Evolutionary conservation across 1,284 basidiomycete genomes (phyloP), one percentile per base, ranked within the genome.

Genomic region (Papiliotrema flavescens): DNA sequence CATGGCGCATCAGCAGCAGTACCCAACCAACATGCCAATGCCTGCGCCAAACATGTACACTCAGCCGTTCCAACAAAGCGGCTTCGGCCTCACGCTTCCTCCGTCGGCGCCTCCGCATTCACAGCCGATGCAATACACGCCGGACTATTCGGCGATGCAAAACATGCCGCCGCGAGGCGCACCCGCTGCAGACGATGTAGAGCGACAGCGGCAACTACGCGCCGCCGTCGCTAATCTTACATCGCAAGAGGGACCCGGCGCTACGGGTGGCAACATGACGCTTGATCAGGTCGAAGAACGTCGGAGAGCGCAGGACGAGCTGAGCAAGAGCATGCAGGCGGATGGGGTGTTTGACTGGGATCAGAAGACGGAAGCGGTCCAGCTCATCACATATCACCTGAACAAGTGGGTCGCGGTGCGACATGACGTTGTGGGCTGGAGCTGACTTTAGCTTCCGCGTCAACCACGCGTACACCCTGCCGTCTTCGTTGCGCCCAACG

Each of bases 401-500:
- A 87, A 91, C 65, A 93, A 94, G 73, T 76, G 50, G 55, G 71
- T 62, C 47, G 17, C 9, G 15, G 11, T n/a, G 24, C 26, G 17
- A 28, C 11, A 44, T 24, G 15, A 23, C 48, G 20, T 9, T 22
- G 26, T 23, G 3, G 49, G 39, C 50, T 63, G 50, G 2, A 49
- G 42, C 49, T 62, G 50, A 60, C 54, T 24, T 13, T 37, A 76
- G 75, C 56, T 78, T 73, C 64, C 68, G 76, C 19, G 62, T 74
- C 43, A 79, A 79, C 57, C 74, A 85, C 55, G 82, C 84, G 20
- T 95, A 95, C 72, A 89, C 86, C 69, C 79, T 95, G n/a, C 91
- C 91, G 0, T 84, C 87, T 2, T 92, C 90, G 7, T 78, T 95
- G 48, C 82, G 88, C 4, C 90, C 91, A 1, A 92, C 91, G 1